Evolutionary conservation across 192 early-diverging fungal species (phyloP).

Genomic region (Coemansia sp.): DNA sequence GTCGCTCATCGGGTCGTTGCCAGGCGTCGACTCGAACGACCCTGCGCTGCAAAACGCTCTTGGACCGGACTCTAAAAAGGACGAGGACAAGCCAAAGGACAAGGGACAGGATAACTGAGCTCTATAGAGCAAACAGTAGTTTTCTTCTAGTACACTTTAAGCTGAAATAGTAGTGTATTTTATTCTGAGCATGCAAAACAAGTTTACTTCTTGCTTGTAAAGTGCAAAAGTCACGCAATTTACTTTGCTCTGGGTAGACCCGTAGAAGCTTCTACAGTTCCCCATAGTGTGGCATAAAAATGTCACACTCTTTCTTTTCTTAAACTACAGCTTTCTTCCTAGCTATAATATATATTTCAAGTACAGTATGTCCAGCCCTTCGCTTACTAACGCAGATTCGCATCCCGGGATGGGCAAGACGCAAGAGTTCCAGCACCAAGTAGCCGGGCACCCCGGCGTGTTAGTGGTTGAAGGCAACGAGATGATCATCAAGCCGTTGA

Average conservation of each 20-base stretch:
- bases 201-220: background rate
- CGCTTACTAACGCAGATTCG: background rate
- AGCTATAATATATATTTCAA: background rate
- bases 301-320: background rate
- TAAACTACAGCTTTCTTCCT: background rate
- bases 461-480: constrained; percentile 60
- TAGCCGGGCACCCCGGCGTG: constrained; percentile 76
- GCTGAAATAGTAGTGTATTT: background rate
- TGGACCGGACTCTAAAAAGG: constrained; percentile 53
- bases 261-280: too few relatives aligned
- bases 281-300: too few relatives aligned
- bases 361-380: background rate
- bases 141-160: constrained; percentile 7
- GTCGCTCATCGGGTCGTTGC: constrained; percentile 74
- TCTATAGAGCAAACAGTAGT: background rate
- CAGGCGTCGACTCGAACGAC: constrained; percentile 85
- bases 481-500: constrained; percentile 70
- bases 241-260: too few relatives aligned
- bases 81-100: constrained; percentile 33
- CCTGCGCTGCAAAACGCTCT: constrained; percentile 70
- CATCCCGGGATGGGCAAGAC: constrained; percentile 1
- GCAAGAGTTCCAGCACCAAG: constrained; percentile 62
- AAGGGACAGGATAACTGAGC: background rate
- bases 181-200: background rate
- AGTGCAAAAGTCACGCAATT: too few relatives aligned